Evolutionary conservation across 345 rosid genomes (phyloP).

Genomic region (Citrus sinensis): DNA sequence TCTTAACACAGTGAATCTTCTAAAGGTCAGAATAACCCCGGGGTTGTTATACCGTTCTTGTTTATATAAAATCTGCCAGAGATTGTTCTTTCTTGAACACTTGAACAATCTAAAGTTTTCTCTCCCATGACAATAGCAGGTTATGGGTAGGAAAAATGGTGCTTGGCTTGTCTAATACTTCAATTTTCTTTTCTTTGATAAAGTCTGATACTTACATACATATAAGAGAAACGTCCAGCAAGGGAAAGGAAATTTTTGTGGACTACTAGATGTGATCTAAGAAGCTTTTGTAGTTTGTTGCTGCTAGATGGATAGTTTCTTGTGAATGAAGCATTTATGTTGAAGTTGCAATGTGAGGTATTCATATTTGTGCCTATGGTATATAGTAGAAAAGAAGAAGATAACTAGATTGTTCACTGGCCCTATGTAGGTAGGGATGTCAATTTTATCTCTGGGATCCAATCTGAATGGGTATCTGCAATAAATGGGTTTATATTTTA

Average conservation of each 20-base stretch:
- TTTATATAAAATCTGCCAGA: background rate
- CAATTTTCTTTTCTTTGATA: no score
- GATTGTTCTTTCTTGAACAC: background rate
- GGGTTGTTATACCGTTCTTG: constrained; percentile 6
- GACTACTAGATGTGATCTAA: background rate
- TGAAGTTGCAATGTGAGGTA: background rate
- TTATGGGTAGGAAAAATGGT: constrained; percentile 1
- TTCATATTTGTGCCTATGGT: background rate
- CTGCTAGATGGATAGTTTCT: background rate
- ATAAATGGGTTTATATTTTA: no score
- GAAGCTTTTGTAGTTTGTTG: background rate
- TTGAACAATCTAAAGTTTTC: background rate
- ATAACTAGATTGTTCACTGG: background rate
- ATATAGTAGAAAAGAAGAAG: background rate
- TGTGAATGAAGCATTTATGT: background rate
- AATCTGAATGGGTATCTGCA: no score
- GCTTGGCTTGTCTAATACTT: constrained; percentile 4
- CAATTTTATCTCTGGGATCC: no score
- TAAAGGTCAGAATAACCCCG: constrained; percentile 57
- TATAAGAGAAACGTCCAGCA: background rate
- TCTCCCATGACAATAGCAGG: background rate
- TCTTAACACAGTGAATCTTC: constrained; percentile 88
- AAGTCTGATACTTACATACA: background rate
- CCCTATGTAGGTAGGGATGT: background rate
- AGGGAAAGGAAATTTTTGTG: background rate